phyloP scores from a whole-genome alignment of 495 filamentous ascomycete genomes.

The Cercophora sp. region DNA sequence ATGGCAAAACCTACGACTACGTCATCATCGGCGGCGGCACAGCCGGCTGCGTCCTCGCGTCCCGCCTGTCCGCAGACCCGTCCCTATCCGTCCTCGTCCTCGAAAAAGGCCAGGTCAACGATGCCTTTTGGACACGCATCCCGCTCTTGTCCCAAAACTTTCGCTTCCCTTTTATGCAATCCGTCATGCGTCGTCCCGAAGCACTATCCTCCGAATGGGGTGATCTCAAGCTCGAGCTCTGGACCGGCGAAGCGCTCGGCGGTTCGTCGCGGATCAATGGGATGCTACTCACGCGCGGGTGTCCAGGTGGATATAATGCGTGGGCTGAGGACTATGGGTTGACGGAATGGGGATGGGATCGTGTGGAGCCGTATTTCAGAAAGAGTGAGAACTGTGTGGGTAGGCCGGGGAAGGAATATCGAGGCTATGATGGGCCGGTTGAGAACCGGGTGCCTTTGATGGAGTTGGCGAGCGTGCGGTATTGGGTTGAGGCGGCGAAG shows the following conservation, averaged over 20 bases:
- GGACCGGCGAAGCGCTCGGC: conserved; percentile 24
- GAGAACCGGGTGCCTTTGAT: conserved; percentile 2
- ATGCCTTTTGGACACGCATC: conserved; percentile 26
- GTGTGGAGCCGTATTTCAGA: conserved; percentile 27
- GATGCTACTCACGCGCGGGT: conserved; percentile 24
- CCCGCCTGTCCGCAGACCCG: conserved; percentile 45
- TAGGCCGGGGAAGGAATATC: conserved; percentile 5
- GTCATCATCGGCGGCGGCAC: conserved; percentile 34
- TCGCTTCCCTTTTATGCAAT: conserved; percentile 15
- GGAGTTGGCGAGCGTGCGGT: conserved; percentile 9
- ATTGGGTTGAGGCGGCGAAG: conserved; percentile 9
- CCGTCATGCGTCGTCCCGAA: conserved; percentile 21
- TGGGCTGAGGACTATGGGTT: conserved; percentile 25
- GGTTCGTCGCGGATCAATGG: conserved; percentile 27
- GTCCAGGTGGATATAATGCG: conserved; percentile 20
- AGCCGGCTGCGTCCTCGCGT: conserved; percentile 47
- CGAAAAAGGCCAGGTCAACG: conserved; percentile 42
- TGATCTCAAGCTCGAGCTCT: conserved; percentile 14
- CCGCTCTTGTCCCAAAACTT: conserved; percentile 23
- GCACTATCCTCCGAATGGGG: conserved; percentile 13
- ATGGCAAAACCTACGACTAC: conserved; percentile 26
- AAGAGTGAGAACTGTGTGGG: conserved; percentile 18
- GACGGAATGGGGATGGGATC: conserved; percentile 25
- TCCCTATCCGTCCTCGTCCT: conserved; percentile 43
- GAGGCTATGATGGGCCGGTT: conserved; percentile 24